Evolutionary conservation across 306 rosid species (phyloP).

Genomic region (Hippophae tibetana): DNA sequence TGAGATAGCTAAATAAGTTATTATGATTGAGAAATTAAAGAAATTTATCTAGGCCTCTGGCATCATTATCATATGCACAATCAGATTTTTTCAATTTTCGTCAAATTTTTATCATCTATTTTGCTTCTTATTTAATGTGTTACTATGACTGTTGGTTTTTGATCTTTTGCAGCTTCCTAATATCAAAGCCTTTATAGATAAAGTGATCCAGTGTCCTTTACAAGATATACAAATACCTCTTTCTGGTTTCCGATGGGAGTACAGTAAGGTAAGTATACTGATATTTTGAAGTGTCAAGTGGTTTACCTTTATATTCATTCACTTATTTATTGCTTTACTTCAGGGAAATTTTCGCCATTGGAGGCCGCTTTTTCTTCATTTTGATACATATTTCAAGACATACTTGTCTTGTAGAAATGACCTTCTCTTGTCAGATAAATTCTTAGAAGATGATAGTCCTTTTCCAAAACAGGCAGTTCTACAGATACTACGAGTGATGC

Average conservation of each 20-base stretch:
- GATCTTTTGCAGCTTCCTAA: constrained; percentile 70
- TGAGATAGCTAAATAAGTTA: no score
- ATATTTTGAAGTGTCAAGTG: constrained; percentile 7
- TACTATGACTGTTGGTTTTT: constrained; percentile 14
- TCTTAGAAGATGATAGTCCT: constrained; percentile 71
- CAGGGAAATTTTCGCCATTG: constrained; percentile 98
- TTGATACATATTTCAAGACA: constrained; percentile 92
- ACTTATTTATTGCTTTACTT: constrained; percentile 24
- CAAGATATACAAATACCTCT: constrained; percentile 92
- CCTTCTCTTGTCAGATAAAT: constrained; percentile 66
- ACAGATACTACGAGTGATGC: constrained; percentile 93
- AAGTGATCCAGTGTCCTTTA: constrained; percentile 86
- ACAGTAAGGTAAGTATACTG: constrained; percentile 56
- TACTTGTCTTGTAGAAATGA: constrained; percentile 75
- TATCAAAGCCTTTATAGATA: constrained; percentile 76
- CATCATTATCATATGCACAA: no score
- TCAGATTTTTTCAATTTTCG: no score
- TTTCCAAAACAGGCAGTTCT: constrained; percentile 84
- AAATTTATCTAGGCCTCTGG: no score
- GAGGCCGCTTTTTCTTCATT: constrained; percentile 87
- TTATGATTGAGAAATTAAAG: no score
- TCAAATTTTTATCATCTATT: no score
- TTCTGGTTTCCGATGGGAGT: constrained; percentile 94
- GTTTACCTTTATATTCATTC: not conserved
- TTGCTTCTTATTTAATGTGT: not conserved